phyloP scores from a whole-genome alignment of 805 yeast genomes.

The Huiozyma naganishii region DNA sequence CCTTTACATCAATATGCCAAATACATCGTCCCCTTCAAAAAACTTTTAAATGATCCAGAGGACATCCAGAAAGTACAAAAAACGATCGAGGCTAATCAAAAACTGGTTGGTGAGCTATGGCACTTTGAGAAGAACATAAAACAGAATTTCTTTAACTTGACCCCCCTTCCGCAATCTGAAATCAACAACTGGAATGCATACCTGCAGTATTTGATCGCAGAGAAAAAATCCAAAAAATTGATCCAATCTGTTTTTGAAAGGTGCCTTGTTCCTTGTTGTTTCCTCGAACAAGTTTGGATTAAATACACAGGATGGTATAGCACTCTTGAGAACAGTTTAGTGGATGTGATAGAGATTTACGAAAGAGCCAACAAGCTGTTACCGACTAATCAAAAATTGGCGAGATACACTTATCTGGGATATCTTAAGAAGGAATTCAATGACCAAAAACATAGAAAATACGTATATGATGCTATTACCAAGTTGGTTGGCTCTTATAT shows the following conservation, averaged over 20 bases:
- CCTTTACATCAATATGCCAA: conserved; percentile 85
- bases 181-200: conserved; percentile 51
- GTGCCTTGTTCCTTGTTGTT: conserved; percentile 58
- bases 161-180: conserved; percentile 34
- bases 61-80: conserved; percentile 28
- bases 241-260: conserved; percentile 54
- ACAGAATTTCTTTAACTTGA: conserved; percentile 46
- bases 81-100: conserved; percentile 34
- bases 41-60: conserved; percentile 13
- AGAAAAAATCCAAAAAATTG: conserved; percentile 21
- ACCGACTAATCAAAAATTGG: conserved; percentile 21
- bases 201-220: conserved; percentile 40
- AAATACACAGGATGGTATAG: conserved; percentile 43
- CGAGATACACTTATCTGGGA: conserved; percentile 12
- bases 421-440: conserved; percentile 11
- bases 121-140: conserved; percentile 54
- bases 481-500: conserved; percentile 8
- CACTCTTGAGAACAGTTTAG: conserved; percentile 6
- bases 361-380: conserved; percentile 38
- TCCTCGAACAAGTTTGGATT: conserved; percentile 54
- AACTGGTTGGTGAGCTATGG: conserved; percentile 53
- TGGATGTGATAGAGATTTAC: conserved; percentile 35
- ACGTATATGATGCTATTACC: conserved; percentile 7
- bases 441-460: conserved; percentile 5
- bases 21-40: conserved; percentile 46